Evolutionary conservation across 78 protist genomes (phyloP).

Genomic region (Bodo saltans): DNA sequence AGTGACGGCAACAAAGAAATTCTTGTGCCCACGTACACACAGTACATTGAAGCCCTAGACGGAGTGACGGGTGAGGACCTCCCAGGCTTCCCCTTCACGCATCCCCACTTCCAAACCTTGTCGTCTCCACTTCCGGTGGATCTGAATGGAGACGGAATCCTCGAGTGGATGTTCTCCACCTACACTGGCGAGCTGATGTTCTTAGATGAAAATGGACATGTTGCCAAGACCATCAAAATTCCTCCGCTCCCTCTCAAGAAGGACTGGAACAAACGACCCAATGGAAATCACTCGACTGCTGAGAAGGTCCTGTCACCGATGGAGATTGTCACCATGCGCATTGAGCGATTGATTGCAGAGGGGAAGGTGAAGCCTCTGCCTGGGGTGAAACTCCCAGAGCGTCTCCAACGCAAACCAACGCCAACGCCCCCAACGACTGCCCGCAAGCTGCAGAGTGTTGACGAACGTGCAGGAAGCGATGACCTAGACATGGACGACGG

Average conservation of each 20-base stretch:
- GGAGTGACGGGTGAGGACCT: constrained; percentile 20
- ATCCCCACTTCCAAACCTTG: constrained; percentile 26
- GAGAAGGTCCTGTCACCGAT: too few relatives aligned
- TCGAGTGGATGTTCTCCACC: constrained; percentile 22
- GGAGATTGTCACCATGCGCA: too few relatives aligned
- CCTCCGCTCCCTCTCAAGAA: constrained; percentile 60
- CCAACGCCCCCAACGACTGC: too few relatives aligned
- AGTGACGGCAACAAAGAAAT: constrained; percentile 45
- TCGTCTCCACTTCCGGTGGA: constrained; percentile 42
- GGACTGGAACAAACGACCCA: constrained; percentile 55
- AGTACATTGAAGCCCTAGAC: constrained; percentile 22
- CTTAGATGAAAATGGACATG: constrained; percentile 25
- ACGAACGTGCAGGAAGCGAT: too few relatives aligned
- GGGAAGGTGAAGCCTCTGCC: too few relatives aligned
- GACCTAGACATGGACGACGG: too few relatives aligned
- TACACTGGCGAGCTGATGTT: constrained; percentile 17
- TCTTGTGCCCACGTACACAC: constrained; percentile 34
- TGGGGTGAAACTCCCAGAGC: too few relatives aligned
- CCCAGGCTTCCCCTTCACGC: constrained; percentile 59
- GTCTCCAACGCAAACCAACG: too few relatives aligned
- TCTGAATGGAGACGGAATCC: constrained; percentile 22
- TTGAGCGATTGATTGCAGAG: too few relatives aligned
- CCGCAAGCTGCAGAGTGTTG: too few relatives aligned
- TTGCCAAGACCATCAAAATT: constrained; percentile 35
- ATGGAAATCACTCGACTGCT: too few relatives aligned